These are phyloP conservation scores for Piper longum DNA, from an alignment of 164 flowering plant species.

Conservation along the genomic window DNA sequence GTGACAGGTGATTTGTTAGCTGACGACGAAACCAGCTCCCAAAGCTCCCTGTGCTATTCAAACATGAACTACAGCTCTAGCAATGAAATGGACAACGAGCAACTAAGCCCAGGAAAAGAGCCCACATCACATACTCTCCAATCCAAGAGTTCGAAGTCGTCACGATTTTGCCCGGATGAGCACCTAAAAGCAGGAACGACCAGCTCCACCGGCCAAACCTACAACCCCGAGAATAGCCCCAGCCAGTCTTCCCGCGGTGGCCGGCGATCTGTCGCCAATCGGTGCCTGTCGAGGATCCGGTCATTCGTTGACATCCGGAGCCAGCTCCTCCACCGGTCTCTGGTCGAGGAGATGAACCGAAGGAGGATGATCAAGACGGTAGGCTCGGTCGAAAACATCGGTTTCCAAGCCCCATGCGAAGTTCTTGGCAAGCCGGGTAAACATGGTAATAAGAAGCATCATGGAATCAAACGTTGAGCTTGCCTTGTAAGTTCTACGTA, in stretches of 20 bases:
- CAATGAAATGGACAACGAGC: constrained; percentile 19
- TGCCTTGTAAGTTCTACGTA: too few species aligned
- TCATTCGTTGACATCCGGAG: constrained; percentile 53
- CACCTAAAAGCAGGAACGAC: neutral
- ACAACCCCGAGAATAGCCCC: constrained; percentile 3
- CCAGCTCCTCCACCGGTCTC: constrained; percentile 47
- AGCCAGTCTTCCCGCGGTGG: neutral
- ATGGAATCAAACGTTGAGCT: neutral
- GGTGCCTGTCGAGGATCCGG: constrained; percentile 15
- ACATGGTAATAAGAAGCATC: neutral
- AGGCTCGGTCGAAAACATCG: constrained; percentile 67
- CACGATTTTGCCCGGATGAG: constrained; percentile 41
- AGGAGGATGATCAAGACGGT: constrained; percentile 68
- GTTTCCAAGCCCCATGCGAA: constrained; percentile 35
- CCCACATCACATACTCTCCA: neutral
- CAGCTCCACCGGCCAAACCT: neutral
- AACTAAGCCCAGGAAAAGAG: constrained; percentile 11
- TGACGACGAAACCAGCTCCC: constrained; percentile 54
- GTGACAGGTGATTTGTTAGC: constrained; percentile 16
- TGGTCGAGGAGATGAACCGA: constrained; percentile 46
- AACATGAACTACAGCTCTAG: constrained; percentile 27
- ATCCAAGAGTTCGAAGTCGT: constrained; percentile 15
- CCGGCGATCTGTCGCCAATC: neutral
- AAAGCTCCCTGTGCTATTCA: constrained; percentile 38
- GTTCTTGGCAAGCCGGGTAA: neutral